Evolutionary conservation across 768 basidiomycete genomes (phyloP).

Genomic region (Cantharellus cinnabarinus): DNA sequence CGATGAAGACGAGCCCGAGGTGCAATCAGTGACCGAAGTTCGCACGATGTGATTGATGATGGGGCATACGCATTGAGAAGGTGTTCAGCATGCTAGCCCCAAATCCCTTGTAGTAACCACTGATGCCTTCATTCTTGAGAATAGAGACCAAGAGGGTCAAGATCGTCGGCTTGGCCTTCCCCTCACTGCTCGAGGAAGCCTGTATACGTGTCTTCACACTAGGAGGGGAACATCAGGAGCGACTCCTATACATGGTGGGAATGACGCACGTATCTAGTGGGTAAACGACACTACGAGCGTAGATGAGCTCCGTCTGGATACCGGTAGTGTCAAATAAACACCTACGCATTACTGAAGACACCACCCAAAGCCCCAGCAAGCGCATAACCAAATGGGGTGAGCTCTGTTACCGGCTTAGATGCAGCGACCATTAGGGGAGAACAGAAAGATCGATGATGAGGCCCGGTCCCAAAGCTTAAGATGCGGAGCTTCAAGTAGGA

Average conservation of each 20-base stretch:
- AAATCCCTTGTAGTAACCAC: slow-evolving; percentile 79
- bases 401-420: slow-evolving; percentile 26
- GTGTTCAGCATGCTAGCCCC: slow-evolving; percentile 95
- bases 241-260: neutral
- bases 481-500: neutral
- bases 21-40: no score
- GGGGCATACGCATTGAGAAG: slow-evolving; percentile 77
- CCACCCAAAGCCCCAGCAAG: slow-evolving; percentile 85
- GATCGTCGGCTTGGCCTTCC: slow-evolving; percentile 29
- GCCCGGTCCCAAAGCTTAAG: neutral
- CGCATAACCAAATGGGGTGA: slow-evolving; percentile 78
- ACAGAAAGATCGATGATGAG: neutral
- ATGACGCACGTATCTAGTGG: slow-evolving; percentile 74
- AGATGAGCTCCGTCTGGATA: neutral
- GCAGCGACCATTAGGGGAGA: neutral
- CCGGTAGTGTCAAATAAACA: slow-evolving; percentile 9
- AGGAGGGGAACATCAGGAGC: neutral
- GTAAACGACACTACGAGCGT: slow-evolving; percentile 55
- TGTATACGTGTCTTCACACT: slow-evolving; percentile 94
- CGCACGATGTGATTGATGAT: neutral
- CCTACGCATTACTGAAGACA: slow-evolving; percentile 84
- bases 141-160: slow-evolving; percentile 45
- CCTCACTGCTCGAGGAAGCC: slow-evolving; percentile 35
- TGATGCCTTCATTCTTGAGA: slow-evolving; percentile 58
- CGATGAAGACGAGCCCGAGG: no score